Evolutionary conservation across 768 basidiomycete species (phyloP).

Genomic region (Infundibulicybe gibba): DNA sequence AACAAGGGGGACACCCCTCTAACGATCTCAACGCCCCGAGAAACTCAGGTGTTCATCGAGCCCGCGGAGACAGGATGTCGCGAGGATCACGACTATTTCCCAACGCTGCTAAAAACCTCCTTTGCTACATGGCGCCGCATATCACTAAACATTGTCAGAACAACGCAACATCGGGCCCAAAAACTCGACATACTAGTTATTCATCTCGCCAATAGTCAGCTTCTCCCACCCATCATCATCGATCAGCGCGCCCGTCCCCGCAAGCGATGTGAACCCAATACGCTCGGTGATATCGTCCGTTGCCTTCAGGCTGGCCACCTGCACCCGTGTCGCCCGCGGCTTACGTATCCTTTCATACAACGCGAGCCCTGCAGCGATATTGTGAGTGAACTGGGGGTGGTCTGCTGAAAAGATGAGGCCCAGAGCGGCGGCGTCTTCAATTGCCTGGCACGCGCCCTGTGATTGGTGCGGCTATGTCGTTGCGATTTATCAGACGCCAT

Average conservation of each 20-base stretch:
- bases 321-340: conserved; percentile 25
- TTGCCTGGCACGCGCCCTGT: conserved; percentile 26
- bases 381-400: conserved; percentile 17
- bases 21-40: no score
- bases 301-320: conserved; percentile 20
- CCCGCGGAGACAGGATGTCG: no score
- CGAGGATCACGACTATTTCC: no score
- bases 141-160: neutral
- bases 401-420: conserved; percentile 25
- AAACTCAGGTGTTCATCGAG: no score
- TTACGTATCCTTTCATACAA: conserved; percentile 25
- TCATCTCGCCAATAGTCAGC: neutral
- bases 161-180: neutral
- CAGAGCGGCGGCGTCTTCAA: conserved; percentile 28
- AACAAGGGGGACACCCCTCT: no score
- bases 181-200: neutral
- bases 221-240: neutral
- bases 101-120: no score
- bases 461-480: conserved; percentile 20
- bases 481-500: neutral
- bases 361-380: conserved; percentile 18
- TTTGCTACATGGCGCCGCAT: neutral
- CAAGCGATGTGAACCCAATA: conserved; percentile 25
- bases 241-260: conserved; percentile 16
- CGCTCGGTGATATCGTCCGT: conserved; percentile 27